Base-by-base conservation (phyloP, 208 protist genomes). In the Acanthamoeba polyphaga region DNA sequence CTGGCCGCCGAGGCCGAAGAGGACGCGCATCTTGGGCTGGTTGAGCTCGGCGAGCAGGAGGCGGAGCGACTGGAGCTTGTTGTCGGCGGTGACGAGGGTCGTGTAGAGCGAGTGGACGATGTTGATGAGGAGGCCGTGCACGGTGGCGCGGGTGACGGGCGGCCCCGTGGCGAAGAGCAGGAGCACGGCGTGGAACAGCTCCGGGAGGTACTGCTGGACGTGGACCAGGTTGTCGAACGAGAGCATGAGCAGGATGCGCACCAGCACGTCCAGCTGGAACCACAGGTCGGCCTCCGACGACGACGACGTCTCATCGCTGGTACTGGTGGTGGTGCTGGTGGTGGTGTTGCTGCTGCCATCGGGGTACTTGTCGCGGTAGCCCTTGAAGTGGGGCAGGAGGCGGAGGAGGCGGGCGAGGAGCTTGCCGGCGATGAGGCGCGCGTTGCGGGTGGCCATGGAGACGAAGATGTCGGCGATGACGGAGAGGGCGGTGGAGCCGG, bases 41-140 rank as follows among this genome's bases (percentile, higher is more conserved):
- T 87, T 68, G 53, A 97, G 92, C n/a, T 97, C 92, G 13, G 70
- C 32, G 5, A 96, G 60, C 17, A 62, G 51, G 0, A 84, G 85
- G 29, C 85, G 49, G 13, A 92, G 85, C 24, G 80, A n/a, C 70
- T 82, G 60, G 1, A 95, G 29, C n/a, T 95, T 87, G 27, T 92
- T 94, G 29, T 90, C 84, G 10, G 22, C 34, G 0, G 92, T 53
- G 19, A 93, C 46, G 12, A 96, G 24, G 22, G 84, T 84, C 0
- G 96, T 97, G 64, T 96, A 96, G 5, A 97, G 70, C n/a, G 95
- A 96, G 58, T 97, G 96, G 38, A 95, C 53, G 13, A 96, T 95
- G 34, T 97, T 97, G 60, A 96, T 96, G 13, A 96, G 53, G 3
- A 97, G 19, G 49, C 84, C 96, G 72, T 96, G 95, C 0, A 76